Evolutionary conservation across 1,284 basidiomycete species (phyloP).

Genomic region (Fistulinella staudtii): DNA sequence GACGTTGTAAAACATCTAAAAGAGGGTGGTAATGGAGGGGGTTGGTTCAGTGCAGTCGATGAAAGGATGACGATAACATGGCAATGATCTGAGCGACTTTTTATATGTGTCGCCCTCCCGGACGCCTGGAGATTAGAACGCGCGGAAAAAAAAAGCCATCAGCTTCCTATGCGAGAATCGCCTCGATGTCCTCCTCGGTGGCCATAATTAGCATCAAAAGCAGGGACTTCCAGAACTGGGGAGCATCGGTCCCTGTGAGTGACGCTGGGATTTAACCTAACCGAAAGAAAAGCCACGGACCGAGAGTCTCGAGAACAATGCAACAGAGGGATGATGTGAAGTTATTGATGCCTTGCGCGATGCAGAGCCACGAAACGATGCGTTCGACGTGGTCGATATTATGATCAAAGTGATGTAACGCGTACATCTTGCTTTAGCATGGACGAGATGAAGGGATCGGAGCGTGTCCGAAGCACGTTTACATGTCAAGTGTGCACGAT

Average conservation of each 20-base stretch:
- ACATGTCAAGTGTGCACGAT: slow-evolving; percentile 25
- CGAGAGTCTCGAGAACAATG: slow-evolving; percentile 17
- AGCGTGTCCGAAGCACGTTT: slow-evolving; percentile 18
- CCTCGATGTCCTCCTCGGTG: slow-evolving; percentile 22
- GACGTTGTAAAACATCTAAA: slow-evolving; percentile 28
- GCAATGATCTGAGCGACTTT: slow-evolving; percentile 4
- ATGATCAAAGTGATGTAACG: slow-evolving; percentile 13
- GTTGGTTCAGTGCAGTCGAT: slow-evolving; percentile 6
- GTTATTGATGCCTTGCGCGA: slow-evolving; percentile 17
- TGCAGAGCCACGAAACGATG: slow-evolving; percentile 4
- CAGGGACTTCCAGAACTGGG: slow-evolving; percentile 19
- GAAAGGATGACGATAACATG: slow-evolving; percentile 15
- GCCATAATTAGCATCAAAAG: slow-evolving; percentile 23
- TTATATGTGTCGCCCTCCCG: slow-evolving; percentile 24
- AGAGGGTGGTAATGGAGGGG: not conserved
- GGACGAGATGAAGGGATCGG: slow-evolving; percentile 17
- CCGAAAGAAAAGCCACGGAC: slow-evolving; percentile 26
- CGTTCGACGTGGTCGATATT: slow-evolving; percentile 7
- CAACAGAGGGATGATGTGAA: slow-evolving; percentile 11
- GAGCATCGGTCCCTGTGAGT: slow-evolving; percentile 16
- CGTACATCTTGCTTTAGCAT: slow-evolving; percentile 2
- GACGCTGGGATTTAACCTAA: slow-evolving; percentile 24
- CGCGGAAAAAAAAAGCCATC: slow-evolving; percentile 10
- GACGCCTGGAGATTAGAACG: slow-evolving; percentile 14
- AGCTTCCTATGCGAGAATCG: slow-evolving; percentile 15